phyloP scores from a whole-genome alignment of 768 basidiomycete species.

The Asterophora parasitica region DNA sequence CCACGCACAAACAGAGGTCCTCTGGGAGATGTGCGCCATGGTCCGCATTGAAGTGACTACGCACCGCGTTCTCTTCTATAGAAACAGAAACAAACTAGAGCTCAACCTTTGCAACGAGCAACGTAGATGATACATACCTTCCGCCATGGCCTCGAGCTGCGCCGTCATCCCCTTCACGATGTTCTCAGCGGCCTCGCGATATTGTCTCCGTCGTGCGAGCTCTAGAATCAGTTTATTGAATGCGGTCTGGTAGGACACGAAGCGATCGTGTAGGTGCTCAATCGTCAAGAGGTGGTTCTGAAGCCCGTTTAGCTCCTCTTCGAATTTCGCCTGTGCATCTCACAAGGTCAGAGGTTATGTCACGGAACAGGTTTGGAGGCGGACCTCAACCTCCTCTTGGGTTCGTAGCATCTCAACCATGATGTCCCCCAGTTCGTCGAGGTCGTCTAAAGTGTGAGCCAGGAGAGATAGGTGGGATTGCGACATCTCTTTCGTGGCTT shows the following conservation, averaged over 20 bases:
- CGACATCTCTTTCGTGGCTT: conserved; percentile 35
- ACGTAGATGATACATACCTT: conserved; percentile 40
- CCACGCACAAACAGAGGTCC: conserved; percentile 75
- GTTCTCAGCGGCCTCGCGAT: conserved; percentile 60
- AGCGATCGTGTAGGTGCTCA: conserved; percentile 61
- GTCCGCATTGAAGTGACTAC: conserved; percentile 66
- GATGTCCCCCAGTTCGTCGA: conserved; percentile 75
- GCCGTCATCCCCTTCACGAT: conserved; percentile 62
- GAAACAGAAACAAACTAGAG: conserved; percentile 1
- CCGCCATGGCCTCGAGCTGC: conserved; percentile 60
- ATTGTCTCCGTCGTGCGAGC: conserved; percentile 62
- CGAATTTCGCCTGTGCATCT: conserved; percentile 40
- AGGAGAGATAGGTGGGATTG: conserved; percentile 49
- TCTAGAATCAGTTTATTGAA: conserved; percentile 73
- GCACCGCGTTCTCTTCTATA: conserved; percentile 62
- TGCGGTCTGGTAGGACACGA: conserved; percentile 63
- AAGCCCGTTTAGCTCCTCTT: conserved; percentile 49
- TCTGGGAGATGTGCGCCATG: conserved; percentile 72
- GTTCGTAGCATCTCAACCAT: conserved; percentile 73
- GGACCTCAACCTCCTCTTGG: conserved; percentile 67
- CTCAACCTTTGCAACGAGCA: background rate
- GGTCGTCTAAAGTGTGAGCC: conserved; percentile 47
- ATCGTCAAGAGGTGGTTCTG: conserved; percentile 60
- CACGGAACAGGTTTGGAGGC: conserved; percentile 4
- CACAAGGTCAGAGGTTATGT: background rate